phyloP scores from a whole-genome alignment of 345 rosid genomes.

The Ceriops zippeliana region DNA sequence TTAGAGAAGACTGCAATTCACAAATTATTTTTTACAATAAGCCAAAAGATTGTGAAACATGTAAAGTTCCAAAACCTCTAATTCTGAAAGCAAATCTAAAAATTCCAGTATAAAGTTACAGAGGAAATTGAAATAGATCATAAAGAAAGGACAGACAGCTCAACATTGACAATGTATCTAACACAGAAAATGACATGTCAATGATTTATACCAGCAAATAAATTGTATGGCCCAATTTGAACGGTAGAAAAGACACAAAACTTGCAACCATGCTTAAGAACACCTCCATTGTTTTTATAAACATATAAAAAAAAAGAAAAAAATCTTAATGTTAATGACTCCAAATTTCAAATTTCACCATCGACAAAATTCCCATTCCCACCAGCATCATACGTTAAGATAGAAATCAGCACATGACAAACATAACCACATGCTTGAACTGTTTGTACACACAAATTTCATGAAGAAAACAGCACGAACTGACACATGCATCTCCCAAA shows the following conservation, averaged over 20 bases:
- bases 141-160: not conserved
- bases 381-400: not conserved
- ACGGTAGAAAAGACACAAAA: not conserved
- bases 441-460: not conserved
- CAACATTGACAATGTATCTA: not conserved
- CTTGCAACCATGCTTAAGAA: not conserved
- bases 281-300: not conserved
- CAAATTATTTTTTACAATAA: slow-evolving; percentile 5
- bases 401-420: not conserved
- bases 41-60: not conserved
- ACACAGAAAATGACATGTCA: not conserved
- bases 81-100: not conserved
- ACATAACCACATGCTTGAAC: not conserved
- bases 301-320: too few relatives aligned
- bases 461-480: not conserved
- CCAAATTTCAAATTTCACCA: not conserved
- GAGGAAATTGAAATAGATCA: not conserved
- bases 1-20: slow-evolving; percentile 73
- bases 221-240: not conserved
- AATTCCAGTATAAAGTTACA: not conserved
- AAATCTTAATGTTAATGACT: not conserved
- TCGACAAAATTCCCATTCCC: not conserved
- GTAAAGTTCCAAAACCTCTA: too few relatives aligned
- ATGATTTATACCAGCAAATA: not conserved
- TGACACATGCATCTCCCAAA: not conserved